Conservation (phyloP, 1,284 basidiomycete genomes). For the Stereum hirsutum region DNA sequence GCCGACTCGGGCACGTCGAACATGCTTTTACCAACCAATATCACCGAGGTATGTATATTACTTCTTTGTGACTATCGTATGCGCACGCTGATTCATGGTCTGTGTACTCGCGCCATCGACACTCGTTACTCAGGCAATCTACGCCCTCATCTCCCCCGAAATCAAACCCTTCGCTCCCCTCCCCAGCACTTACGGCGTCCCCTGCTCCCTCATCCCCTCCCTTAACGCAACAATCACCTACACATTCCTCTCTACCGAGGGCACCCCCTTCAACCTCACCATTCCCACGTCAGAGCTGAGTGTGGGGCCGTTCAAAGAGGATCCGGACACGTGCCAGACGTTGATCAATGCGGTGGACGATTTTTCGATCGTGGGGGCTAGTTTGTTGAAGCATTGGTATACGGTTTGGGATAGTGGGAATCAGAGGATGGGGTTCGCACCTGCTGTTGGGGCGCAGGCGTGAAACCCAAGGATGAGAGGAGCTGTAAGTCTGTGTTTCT, state of each 20-base stretch:
- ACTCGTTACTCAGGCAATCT: slow-evolving; percentile 34
- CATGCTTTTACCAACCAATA: slow-evolving; percentile 36
- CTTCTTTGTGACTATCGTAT: too few species aligned
- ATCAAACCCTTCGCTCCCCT: slow-evolving; percentile 34
- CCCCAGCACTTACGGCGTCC: slow-evolving; percentile 46
- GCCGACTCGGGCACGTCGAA: slow-evolving; percentile 53
- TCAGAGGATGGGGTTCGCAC: slow-evolving; percentile 42
- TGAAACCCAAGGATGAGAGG: too few species aligned
- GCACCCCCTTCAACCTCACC: slow-evolving; percentile 41
- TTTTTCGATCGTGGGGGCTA: slow-evolving; percentile 38
- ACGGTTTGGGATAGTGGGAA: slow-evolving; percentile 45
- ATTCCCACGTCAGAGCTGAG: slow-evolving; percentile 47
- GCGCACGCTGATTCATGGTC: not conserved
- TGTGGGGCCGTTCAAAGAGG: slow-evolving; percentile 42
- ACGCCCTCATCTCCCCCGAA: slow-evolving; percentile 43
- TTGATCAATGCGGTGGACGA: slow-evolving; percentile 47
- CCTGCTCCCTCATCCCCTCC: slow-evolving; percentile 34
- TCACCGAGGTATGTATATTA: slow-evolving; percentile 29
- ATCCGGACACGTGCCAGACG: slow-evolving; percentile 39
- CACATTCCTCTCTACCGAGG: slow-evolving; percentile 36
- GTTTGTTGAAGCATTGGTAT: slow-evolving; percentile 47
- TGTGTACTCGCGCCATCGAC: too few species aligned
- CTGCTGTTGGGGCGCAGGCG: too few species aligned
- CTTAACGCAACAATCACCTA: slow-evolving; percentile 42
- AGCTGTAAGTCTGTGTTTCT: too few species aligned